Evolutionary conservation across 2,329 filamentous ascomycete genomes (phyloP), one percentile per base, ranked within the genome.

Genomic region (Penicillium palitans): DNA sequence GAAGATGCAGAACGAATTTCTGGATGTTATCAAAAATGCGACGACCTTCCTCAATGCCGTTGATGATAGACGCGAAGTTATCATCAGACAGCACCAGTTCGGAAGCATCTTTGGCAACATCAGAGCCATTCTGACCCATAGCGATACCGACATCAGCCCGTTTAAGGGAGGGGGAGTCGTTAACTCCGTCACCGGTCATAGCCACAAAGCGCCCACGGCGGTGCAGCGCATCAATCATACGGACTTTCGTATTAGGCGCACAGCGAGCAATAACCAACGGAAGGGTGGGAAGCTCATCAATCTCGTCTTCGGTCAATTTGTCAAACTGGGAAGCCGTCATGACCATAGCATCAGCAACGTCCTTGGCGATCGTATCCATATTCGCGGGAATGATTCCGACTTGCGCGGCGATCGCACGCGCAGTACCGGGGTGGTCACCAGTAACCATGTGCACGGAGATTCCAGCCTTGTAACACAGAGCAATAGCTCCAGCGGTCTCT

Each of bases 1-100:
- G 82, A 39, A 95, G 77, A 72, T 92, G 90, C 42, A 95, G 81
- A 45, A 95, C 87, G 69, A 95, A 95, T 69, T 93, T 95, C 71
- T 95, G 90, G 62, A 95, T 92, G 68, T 95, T 95, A 76, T 93
- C 90, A 68, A 93, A 93, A 80, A 93, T 93, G 64, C 90, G 85
- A 4, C 91, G 87, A 31, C 91, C 91, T 75, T 95, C 90, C 66
- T 90, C 88, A 65, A 95, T 90, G 7, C 90, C 90, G 42, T 90
- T 85, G 21, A 95, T 87, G 61, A 96, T 95, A 0, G 88, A 91
- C 66, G 91, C 90, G 75, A 96, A 96, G 77, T 93, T 93, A 78
- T 95, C 90, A 69, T 93, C 90, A 0, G 89, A 87, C 19, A 90
- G 76, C 13, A 90, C 84, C 57, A 90, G 86, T 64, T 90, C 73